Percentiles rank a stretch among this genome's conserved stretches.
Evolutionary conservation across 495 filamentous ascomycete species (phyloP).

Genomic region (Hypoxylon crocopeplum): DNA sequence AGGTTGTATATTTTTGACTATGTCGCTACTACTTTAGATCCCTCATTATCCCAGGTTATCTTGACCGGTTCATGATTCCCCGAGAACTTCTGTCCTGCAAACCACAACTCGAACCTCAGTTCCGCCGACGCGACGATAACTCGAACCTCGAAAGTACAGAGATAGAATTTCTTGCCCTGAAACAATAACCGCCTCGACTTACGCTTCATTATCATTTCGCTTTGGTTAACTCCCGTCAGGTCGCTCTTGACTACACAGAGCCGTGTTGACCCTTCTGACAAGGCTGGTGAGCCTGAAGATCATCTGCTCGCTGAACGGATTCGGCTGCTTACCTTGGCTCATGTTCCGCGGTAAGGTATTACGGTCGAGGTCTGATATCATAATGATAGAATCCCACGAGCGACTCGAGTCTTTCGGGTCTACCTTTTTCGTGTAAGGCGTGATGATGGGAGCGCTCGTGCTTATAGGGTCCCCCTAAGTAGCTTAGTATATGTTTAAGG

Average conservation of each 20-base stretch:
- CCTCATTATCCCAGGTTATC: conserved; percentile 55
- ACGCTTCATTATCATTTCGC: conserved; percentile 44
- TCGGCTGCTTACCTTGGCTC: conserved; percentile 39
- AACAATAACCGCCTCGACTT: conserved; percentile 45
- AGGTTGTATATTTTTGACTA: no score
- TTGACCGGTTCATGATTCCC: conserved; percentile 57
- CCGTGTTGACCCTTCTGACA: conserved; percentile 49
- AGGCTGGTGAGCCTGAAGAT: conserved; percentile 15
- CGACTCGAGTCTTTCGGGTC: conserved; percentile 45
- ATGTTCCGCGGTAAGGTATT: conserved; percentile 51
- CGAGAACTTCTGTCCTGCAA: conserved; percentile 53
- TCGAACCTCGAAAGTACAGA: conserved; percentile 58
- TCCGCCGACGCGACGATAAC: conserved; percentile 63
- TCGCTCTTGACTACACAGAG: conserved; percentile 48
- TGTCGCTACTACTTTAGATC: conserved; percentile 15
- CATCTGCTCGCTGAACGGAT: background rate
- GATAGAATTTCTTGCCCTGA: conserved; percentile 51
- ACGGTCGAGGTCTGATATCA: conserved; percentile 54
- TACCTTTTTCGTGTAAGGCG: conserved; percentile 56
- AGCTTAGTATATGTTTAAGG: conserved; percentile 1
- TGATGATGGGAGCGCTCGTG: conserved; percentile 47
- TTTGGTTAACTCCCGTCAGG: conserved; percentile 41
- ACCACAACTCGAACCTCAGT: conserved; percentile 62
- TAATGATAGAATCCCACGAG: conserved; percentile 55
- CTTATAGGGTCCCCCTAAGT: conserved; percentile 46